Percentiles rank a stretch among this genome's conserved stretches.
Conservation (phyloP, 805 yeast genomes). For the Metschnikowia borealis region DNA sequence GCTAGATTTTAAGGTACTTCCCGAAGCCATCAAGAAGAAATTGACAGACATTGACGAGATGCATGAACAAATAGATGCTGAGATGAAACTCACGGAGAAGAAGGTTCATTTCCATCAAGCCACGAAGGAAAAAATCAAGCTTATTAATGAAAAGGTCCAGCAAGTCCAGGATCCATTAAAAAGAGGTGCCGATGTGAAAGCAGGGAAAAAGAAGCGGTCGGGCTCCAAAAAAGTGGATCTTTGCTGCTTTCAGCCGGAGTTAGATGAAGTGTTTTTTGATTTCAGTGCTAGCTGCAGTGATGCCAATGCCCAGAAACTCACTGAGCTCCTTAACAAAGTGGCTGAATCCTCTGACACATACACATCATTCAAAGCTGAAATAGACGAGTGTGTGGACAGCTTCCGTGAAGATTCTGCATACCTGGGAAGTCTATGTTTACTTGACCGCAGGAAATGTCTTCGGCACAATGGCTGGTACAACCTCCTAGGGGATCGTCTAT, state of each 20-base stretch:
- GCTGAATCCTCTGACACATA: conserved; percentile 3
- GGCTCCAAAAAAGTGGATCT: conserved; percentile 42
- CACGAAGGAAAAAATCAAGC: conserved; percentile 35
- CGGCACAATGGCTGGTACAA: conserved; percentile 53
- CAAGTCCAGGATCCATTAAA: conserved; percentile 15
- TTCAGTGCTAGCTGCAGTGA: not conserved
- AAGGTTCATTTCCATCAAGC: conserved; percentile 23
- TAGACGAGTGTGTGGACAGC: conserved; percentile 14
- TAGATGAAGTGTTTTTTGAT: conserved; percentile 10
- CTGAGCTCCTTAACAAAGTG: not conserved
- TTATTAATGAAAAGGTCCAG: conserved; percentile 32
- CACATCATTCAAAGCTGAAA: conserved; percentile 15
- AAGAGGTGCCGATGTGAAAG: conserved; percentile 15
- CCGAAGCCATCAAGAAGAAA: conserved; percentile 15
- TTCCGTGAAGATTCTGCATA: conserved; percentile 10
- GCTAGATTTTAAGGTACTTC: conserved; percentile 18
- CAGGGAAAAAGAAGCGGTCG: conserved; percentile 15
- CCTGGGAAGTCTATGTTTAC: conserved; percentile 37
- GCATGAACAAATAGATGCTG: conserved; percentile 14
- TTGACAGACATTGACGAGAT: conserved; percentile 15
- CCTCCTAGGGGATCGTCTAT: conserved; percentile 31
- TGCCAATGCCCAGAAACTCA: not conserved
- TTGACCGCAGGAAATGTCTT: conserved; percentile 53
- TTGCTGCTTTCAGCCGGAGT: conserved; percentile 47
- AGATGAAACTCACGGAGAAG: conserved; percentile 14